A percentile compares a stretch with the other conserved stretches of the same genome.
phyloP scores from a whole-genome alignment of 257 asterid species.

The Lavandula angustifolia region DNA sequence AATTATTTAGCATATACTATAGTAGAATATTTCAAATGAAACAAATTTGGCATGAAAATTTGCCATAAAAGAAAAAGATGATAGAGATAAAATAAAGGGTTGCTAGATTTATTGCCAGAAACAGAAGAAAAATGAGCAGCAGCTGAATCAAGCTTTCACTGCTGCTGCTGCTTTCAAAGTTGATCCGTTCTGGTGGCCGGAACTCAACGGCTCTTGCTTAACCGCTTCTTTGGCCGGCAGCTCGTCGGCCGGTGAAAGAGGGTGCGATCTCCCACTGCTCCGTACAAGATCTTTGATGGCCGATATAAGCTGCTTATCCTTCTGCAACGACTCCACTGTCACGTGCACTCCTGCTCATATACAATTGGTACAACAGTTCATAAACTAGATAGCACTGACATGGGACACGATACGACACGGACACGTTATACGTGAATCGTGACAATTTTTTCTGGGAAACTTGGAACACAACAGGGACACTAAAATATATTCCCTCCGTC shows the following conservation, averaged over 20 bases:
- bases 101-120: not conserved
- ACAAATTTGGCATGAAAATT: not conserved
- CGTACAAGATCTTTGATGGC: conserved; percentile 61
- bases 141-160: conserved; percentile 30
- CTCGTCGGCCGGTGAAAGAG: conserved; percentile 47
- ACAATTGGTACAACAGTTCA: not conserved
- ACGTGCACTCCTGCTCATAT: conserved; percentile 71
- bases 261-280: conserved; percentile 79
- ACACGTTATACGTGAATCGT: too few relatives aligned
- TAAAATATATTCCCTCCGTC: too few relatives aligned
- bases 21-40: not conserved
- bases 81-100: too few relatives aligned
- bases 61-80: not conserved
- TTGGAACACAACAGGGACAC: too few relatives aligned
- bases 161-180: conserved; percentile 38
- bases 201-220: conserved; percentile 38
- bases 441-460: too few relatives aligned
- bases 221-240: conserved; percentile 23
- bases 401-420: not conserved
- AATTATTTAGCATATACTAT: too few relatives aligned
- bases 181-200: conserved; percentile 28
- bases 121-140: not conserved
- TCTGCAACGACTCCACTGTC: conserved; percentile 77
- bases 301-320: conserved; percentile 61
- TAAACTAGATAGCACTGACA: not conserved